Conservation (phyloP, 2,329 filamentous ascomycete species). For the Fusarium multiceps region DNA sequence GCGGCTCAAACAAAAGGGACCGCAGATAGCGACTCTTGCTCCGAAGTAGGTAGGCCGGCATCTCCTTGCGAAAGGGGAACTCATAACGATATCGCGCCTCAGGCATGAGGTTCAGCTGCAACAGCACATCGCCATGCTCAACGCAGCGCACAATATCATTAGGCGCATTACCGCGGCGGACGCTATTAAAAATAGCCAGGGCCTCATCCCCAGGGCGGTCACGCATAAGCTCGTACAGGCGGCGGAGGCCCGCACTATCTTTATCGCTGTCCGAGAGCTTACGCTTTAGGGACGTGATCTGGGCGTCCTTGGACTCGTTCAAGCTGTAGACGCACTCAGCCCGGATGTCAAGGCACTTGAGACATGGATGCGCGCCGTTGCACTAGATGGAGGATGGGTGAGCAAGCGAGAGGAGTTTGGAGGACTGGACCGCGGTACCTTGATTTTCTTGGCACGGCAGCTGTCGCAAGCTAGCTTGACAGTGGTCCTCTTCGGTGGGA, state of each 20-base stretch:
- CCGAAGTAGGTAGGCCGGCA: not conserved
- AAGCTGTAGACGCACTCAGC: not conserved
- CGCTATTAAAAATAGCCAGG: not conserved
- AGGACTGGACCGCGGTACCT: not conserved
- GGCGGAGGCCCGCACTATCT: not conserved
- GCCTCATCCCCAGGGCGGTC: not conserved
- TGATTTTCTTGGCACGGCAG: not conserved
- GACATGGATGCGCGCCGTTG: not conserved
- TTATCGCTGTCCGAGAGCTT: not conserved
- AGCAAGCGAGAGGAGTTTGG: not conserved
- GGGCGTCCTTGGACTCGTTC: not conserved
- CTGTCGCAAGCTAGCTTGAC: not conserved
- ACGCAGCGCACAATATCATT: not conserved
- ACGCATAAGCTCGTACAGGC: not conserved
- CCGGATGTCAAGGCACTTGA: not conserved
- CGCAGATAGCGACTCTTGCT: not conserved
- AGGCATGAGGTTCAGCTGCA: not conserved
- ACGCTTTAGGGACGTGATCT: not conserved
- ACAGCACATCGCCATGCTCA: not conserved
- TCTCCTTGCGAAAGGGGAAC: not conserved
- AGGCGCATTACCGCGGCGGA: not conserved
- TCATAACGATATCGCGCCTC: not conserved
- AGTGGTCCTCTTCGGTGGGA: not conserved
- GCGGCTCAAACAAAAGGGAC: not conserved
- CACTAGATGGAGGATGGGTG: not conserved